Evolutionary conservation across 2,329 filamentous ascomycete genomes (phyloP).

Genomic region (Hymenoscyphus albidus): DNA sequence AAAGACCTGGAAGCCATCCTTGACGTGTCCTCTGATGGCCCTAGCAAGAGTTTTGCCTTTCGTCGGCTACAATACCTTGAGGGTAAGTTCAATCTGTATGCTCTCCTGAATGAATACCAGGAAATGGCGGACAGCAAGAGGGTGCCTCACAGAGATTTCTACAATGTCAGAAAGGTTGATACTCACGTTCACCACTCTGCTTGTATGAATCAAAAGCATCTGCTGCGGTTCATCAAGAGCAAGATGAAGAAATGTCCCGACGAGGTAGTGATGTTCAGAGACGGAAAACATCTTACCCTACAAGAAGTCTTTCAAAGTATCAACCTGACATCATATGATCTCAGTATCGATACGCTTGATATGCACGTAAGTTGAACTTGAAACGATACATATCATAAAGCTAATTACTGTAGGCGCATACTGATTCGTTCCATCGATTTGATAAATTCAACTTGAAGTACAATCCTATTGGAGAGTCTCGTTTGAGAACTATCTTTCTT

Average conservation of each 20-base stretch:
- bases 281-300: slow-evolving; percentile 87
- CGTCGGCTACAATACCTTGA: slow-evolving; percentile 91
- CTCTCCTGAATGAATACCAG: slow-evolving; percentile 91
- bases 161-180: slow-evolving; percentile 97
- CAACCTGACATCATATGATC: slow-evolving; percentile 92
- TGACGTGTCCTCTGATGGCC: slow-evolving; percentile 88
- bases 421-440: slow-evolving; percentile 96
- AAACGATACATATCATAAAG: not conserved
- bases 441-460: slow-evolving; percentile 99
- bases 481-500: slow-evolving; percentile 93
- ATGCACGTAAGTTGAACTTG: slow-evolving; percentile 72
- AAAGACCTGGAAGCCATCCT: slow-evolving; percentile 87
- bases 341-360: slow-evolving; percentile 96
- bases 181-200: slow-evolving; percentile 99
- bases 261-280: slow-evolving; percentile 86
- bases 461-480: slow-evolving; percentile 93
- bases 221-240: slow-evolving; percentile 97
- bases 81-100: slow-evolving; percentile 94
- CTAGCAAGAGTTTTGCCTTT: slow-evolving; percentile 95
- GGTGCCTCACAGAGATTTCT: slow-evolving; percentile 96
- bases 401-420: slow-evolving; percentile 65
- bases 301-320: slow-evolving; percentile 96
- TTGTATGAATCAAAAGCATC: slow-evolving; percentile 99
- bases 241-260: slow-evolving; percentile 99
- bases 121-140: slow-evolving; percentile 97